These are phyloP conservation scores for Vanrija sp. DNA, from an alignment of 1,284 basidiomycete genomes.

Conservation along the genomic window DNA sequence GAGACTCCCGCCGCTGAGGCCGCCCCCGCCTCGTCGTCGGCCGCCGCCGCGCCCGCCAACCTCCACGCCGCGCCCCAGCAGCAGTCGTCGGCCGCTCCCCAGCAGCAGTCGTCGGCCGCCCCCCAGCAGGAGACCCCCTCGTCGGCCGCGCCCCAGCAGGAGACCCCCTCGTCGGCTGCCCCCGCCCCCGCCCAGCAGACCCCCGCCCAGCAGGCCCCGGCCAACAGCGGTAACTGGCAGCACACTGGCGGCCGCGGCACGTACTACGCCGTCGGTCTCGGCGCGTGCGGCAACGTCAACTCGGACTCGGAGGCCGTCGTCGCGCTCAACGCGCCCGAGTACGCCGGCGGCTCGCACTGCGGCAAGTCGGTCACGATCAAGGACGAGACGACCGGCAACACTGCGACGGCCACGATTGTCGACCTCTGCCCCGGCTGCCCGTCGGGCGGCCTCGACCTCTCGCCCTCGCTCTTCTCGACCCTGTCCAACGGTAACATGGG, in stretches of 20 bases:
- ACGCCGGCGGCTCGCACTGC: constrained; percentile 58
- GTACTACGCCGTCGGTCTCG: constrained; percentile 2
- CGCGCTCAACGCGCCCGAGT: constrained; percentile 44
- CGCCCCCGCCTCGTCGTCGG: too few relatives aligned
- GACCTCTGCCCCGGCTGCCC: constrained; percentile 55
- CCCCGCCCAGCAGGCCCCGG: background rate
- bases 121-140: too few relatives aligned
- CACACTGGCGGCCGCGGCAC: background rate
- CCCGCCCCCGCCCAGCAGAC: background rate
- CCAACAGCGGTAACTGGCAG: too few relatives aligned
- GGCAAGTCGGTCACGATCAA: constrained; percentile 62
- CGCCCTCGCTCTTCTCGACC: constrained; percentile 61
- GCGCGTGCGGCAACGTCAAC: constrained; percentile 4
- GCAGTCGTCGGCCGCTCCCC: too few relatives aligned
- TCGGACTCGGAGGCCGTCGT: constrained; percentile 40
- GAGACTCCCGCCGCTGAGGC: background rate
- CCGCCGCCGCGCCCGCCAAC: too few relatives aligned
- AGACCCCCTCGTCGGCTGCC: constrained; percentile 15
- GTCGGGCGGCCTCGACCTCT: constrained; percentile 71
- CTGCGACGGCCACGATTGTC: constrained; percentile 59
- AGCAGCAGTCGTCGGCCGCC: too few relatives aligned
- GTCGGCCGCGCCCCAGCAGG: background rate
- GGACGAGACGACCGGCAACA: constrained; percentile 56
- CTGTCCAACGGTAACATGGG: constrained; percentile 31
- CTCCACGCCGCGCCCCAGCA: too few relatives aligned